phyloP scores from a whole-genome alignment of 805 yeast species.

The Hanseniaspora hatyaiensis region DNA sequence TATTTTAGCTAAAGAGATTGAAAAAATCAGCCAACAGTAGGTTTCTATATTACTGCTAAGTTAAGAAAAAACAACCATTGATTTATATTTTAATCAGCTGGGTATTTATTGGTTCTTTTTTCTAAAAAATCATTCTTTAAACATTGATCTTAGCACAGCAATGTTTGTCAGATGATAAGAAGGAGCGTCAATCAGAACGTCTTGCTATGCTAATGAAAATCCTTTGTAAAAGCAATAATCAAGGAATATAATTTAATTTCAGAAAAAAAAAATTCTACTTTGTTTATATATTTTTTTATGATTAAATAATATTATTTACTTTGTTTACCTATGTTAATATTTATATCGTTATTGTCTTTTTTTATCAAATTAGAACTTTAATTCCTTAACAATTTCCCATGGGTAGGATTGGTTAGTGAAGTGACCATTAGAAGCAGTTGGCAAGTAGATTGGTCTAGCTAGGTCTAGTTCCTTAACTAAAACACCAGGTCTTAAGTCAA shows the following conservation, averaged over 20 bases:
- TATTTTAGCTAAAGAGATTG: not conserved
- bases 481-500: conserved; percentile 98
- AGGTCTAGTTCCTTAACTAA: conserved; percentile 91
- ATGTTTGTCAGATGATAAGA: too few species aligned
- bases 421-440: conserved; percentile 99
- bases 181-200: too few species aligned
- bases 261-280: too few species aligned
- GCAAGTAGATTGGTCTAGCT: conserved; percentile 97
- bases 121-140: too few species aligned
- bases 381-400: conserved; percentile 94
- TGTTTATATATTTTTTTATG: not conserved
- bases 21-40: not conserved
- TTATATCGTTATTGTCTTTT: not conserved
- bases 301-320: not conserved
- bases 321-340: conserved; percentile 2
- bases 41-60: too few species aligned
- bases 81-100: too few species aligned
- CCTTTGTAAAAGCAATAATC: too few species aligned
- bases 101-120: too few species aligned
- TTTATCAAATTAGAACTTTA: conserved; percentile 38
- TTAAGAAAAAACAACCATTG: too few species aligned
- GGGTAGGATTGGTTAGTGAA: conserved; percentile 97
- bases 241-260: too few species aligned
- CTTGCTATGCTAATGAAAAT: too few species aligned
- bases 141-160: too few species aligned